These are phyloP conservation scores for Ascomycota sp. DNA, from an alignment of 2,329 filamentous ascomycete genomes.

Conservation along the genomic window DNA sequence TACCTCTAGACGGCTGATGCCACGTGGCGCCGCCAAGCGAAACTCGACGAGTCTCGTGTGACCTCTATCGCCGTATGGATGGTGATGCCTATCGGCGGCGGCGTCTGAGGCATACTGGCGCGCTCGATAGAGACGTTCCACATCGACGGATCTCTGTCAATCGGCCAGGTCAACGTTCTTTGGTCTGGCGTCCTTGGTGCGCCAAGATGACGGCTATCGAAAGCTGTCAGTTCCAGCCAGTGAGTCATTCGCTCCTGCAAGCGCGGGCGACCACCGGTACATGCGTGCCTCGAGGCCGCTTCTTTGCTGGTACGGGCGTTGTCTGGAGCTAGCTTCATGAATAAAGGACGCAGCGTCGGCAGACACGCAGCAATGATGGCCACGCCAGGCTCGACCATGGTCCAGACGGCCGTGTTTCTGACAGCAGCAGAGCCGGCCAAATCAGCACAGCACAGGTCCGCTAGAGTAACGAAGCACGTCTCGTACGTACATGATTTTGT, in stretches of 20 bases:
- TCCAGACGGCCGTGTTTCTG: constrained; percentile 2
- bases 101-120: background rate
- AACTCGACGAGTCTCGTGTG: constrained; percentile 1
- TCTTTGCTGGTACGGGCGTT: background rate
- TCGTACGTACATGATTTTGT: constrained; percentile 1
- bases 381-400: constrained; percentile 2
- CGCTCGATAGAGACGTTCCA: constrained; percentile 1
- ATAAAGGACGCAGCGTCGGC: constrained; percentile 2
- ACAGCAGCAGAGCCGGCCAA: background rate
- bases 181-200: background rate
- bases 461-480: too few relatives aligned
- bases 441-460: too few relatives aligned
- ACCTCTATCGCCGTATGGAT: constrained; percentile 2
- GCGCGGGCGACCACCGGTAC: background rate
- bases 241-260: background rate
- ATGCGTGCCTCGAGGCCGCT: background rate
- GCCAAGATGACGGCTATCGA: background rate
- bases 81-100: background rate
- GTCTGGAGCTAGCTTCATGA: background rate
- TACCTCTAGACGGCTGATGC: too few relatives aligned
- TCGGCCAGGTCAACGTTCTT: too few relatives aligned
- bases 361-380: constrained; percentile 2
- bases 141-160: background rate
- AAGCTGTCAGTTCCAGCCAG: constrained; percentile 1
- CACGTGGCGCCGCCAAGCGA: too few relatives aligned